These are phyloP conservation scores for Strobilomyces echinocephalus DNA, from an alignment of 768 basidiomycete genomes.

Conservation along the genomic window DNA sequence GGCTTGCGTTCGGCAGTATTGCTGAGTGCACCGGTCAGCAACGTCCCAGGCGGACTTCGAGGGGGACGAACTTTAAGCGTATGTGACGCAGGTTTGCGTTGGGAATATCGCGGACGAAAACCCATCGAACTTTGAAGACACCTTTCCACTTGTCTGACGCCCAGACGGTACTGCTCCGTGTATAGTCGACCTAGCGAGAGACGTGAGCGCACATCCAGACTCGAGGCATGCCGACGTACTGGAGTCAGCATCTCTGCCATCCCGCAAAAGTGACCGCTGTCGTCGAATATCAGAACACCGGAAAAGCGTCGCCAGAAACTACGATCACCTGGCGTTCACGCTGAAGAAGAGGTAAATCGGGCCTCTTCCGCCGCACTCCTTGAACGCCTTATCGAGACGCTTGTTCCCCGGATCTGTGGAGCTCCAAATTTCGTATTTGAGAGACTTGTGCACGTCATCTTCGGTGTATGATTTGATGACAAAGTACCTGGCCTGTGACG, in stretches of 20 bases:
- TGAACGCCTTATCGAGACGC: conserved; percentile 94
- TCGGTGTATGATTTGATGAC: conserved; percentile 99
- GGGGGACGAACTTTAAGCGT: conserved; percentile 58
- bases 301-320: not conserved
- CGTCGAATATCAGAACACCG: conserved; percentile 8
- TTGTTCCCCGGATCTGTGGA: conserved; percentile 97
- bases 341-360: conserved; percentile 99
- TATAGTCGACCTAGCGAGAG: conserved; percentile 72
- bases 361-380: conserved; percentile 85
- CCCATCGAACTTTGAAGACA: conserved; percentile 97
- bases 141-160: conserved; percentile 99
- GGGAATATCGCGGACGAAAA: conserved; percentile 94
- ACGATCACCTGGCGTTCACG: conserved; percentile 75
- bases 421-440: conserved; percentile 98
- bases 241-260: conserved; percentile 98
- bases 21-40: conserved; percentile 38
- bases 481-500: conserved; percentile 76
- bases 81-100: conserved; percentile 88
- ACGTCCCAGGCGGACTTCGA: not conserved
- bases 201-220: not conserved
- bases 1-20: conserved; percentile 99
- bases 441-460: conserved; percentile 97
- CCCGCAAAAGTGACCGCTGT: conserved; percentile 93
- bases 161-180: conserved; percentile 94
- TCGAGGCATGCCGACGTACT: conserved; percentile 38